These are phyloP conservation scores for Emmonsia crescens DNA, from an alignment of 2,329 filamentous ascomycete species.

Conservation along the genomic window DNA sequence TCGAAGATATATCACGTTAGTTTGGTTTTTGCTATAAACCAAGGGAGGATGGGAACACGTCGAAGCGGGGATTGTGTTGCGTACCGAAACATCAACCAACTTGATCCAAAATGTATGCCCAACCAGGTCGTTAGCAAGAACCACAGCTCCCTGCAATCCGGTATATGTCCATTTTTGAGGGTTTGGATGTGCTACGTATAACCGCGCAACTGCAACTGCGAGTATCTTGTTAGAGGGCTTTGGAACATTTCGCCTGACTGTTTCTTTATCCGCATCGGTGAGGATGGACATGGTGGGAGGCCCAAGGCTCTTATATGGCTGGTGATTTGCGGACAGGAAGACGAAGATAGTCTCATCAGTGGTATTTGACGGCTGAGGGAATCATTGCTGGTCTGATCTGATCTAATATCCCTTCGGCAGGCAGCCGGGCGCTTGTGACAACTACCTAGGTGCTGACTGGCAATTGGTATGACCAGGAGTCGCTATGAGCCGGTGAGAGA, in stretches of 20 bases:
- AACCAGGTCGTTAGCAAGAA: slow-evolving; percentile 86
- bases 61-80: slow-evolving; percentile 22
- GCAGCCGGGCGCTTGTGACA: background rate
- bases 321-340: background rate
- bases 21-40: background rate
- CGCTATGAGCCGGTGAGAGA: background rate
- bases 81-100: slow-evolving; percentile 88
- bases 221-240: slow-evolving; percentile 96
- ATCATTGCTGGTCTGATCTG: background rate
- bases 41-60: background rate
- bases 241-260: slow-evolving; percentile 85
- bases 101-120: slow-evolving; percentile 97
- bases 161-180: slow-evolving; percentile 84
- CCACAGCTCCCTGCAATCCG: slow-evolving; percentile 80
- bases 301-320: background rate
- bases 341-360: background rate
- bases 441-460: background rate
- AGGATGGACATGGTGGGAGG: slow-evolving; percentile 51
- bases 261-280: slow-evolving; percentile 89
- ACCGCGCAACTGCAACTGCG: slow-evolving; percentile 80
- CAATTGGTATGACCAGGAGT: background rate
- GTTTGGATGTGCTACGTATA: slow-evolving; percentile 88
- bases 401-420: background rate
- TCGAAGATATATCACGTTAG: background rate
- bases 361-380: background rate